Evolutionary conservation across 352 stramenopile species (phyloP).

Genomic region (Lagenidium giganteum): DNA sequence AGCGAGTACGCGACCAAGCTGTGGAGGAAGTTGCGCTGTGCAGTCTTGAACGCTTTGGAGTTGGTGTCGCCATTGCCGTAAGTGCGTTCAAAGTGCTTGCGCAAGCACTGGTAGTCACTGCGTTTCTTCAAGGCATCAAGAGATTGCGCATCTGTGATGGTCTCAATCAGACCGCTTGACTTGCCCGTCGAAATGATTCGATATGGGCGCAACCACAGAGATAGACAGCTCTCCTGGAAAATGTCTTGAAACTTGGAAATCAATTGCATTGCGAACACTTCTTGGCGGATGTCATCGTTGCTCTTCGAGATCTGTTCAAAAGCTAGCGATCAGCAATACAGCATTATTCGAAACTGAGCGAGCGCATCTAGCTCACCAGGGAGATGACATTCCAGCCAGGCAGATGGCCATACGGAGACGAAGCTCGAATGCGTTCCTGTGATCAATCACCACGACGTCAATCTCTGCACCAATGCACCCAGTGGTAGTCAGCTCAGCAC

Average conservation of each 20-base stretch:
- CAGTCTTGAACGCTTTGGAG: constrained; percentile 35
- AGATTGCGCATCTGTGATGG: constrained; percentile 93
- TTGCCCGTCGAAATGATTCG: constrained; percentile 91
- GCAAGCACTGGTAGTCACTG: constrained; percentile 71
- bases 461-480: too few relatives aligned
- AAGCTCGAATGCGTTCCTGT: constrained; percentile 76
- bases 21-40: constrained; percentile 58
- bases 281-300: constrained; percentile 95
- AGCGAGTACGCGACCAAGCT: constrained; percentile 64
- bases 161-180: constrained; percentile 93
- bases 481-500: too few relatives aligned
- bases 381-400: constrained; percentile 92
- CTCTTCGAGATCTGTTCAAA: constrained; percentile 90
- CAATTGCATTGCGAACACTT: constrained; percentile 95
- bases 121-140: constrained; percentile 95
- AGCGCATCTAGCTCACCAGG: constrained; percentile 52
- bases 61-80: constrained; percentile 63
- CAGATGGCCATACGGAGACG: constrained; percentile 79
- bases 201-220: constrained; percentile 94
- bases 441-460: not conserved
- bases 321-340: not conserved
- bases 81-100: constrained; percentile 89
- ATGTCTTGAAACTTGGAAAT: constrained; percentile 92
- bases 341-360: not conserved
- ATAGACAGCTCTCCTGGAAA: constrained; percentile 86